These are phyloP conservation scores for Chaetomium tenue DNA, from an alignment of 495 filamentous ascomycete species.

Conservation along the genomic window DNA sequence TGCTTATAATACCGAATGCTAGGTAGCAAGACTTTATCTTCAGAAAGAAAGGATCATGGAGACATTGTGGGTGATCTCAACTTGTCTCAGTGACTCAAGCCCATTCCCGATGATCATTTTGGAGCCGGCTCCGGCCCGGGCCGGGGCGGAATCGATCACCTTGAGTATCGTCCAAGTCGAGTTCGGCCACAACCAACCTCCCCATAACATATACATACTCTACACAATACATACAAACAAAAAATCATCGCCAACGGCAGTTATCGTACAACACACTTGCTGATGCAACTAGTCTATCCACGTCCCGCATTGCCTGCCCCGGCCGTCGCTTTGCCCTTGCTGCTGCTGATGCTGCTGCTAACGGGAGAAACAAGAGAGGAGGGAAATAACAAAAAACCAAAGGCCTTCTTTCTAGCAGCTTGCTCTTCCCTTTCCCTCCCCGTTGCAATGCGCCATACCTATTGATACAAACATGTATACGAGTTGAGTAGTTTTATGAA, in stretches of 20 bases:
- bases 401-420: neutral
- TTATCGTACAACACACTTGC: conserved; percentile 13
- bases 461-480: conserved; percentile 21
- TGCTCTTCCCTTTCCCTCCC: conserved; percentile 4
- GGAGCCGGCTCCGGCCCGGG: too few relatives aligned
- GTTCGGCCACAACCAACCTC: neutral
- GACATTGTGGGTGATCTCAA: too few relatives aligned
- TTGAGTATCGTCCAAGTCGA: neutral
- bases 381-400: conserved; percentile 4
- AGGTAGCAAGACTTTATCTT: too few relatives aligned
- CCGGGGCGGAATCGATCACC: too few relatives aligned
- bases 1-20: too few relatives aligned
- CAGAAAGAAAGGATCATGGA: too few relatives aligned
- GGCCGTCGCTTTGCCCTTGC: neutral
- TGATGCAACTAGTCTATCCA: conserved; percentile 8
- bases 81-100: too few relatives aligned
- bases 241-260: neutral
- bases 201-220: neutral
- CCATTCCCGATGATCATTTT: too few relatives aligned
- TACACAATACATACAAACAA: neutral
- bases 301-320: neutral
- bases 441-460: conserved; percentile 13
- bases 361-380: neutral
- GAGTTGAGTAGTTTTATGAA: conserved; percentile 13
- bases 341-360: neutral